Percentiles rank a stretch among this genome's conserved stretches.
Evolutionary conservation across 1,284 basidiomycete species (phyloP).

Genomic region (Ceratobasidium sp.): DNA sequence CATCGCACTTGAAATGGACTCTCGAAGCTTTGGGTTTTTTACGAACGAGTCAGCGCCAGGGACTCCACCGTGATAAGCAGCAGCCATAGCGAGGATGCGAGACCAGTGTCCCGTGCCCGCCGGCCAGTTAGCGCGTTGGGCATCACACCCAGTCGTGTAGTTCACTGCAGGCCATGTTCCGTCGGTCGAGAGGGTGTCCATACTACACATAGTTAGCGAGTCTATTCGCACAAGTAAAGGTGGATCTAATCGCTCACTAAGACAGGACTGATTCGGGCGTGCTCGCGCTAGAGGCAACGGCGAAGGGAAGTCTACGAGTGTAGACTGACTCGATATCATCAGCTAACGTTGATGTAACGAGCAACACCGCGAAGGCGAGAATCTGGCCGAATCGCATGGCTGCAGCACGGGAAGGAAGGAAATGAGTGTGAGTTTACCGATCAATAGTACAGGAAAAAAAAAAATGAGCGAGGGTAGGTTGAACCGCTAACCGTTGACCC

Average conservation of each 20-base stretch:
- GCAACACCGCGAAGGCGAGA: not conserved
- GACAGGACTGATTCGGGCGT: not conserved
- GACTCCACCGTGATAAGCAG: conserved; percentile 70
- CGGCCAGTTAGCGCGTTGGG: conserved; percentile 75
- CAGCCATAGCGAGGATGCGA: conserved; percentile 67
- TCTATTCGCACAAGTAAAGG: too few species aligned
- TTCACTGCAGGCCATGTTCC: conserved; percentile 61
- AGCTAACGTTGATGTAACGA: not conserved
- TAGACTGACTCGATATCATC: conserved; percentile 34
- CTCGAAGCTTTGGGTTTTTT: conserved; percentile 59
- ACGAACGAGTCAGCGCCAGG: conserved; percentile 55
- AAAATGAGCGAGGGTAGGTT: too few species aligned
- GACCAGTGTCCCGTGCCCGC: conserved; percentile 70
- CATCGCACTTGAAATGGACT: conserved; percentile 66
- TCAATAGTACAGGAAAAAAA: too few species aligned
- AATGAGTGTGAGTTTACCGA: not conserved
- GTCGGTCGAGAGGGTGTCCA: not conserved
- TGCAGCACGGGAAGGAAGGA: not conserved
- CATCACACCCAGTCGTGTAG: conserved; percentile 71
- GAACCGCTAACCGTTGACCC: too few species aligned
- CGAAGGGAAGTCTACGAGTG: conserved; percentile 27
- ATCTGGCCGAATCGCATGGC: not conserved
- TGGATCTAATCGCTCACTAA: not conserved
- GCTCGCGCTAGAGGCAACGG: not conserved
- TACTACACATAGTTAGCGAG: not conserved